Evolutionary conservation across 768 basidiomycete genomes (phyloP).

Genomic region (Pleurotus cornucopiae): DNA sequence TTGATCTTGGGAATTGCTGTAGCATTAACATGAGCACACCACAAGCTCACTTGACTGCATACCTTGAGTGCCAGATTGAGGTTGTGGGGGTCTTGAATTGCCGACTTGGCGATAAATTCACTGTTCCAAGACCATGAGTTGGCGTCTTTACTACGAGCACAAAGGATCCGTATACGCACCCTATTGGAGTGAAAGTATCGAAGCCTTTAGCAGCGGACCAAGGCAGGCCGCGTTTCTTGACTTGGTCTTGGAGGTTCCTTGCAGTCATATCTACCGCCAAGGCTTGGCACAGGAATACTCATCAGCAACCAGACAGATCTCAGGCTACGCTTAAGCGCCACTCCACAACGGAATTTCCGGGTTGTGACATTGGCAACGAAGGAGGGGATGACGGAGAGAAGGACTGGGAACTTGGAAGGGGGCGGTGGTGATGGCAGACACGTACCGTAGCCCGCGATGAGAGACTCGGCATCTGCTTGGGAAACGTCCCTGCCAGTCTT

Average conservation of each 20-base stretch:
- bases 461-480: slow-evolving; percentile 61
- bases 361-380: not conserved
- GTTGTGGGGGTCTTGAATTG: slow-evolving; percentile 68
- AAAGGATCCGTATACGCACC: slow-evolving; percentile 39
- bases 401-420: too few species aligned
- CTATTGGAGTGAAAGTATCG: slow-evolving; percentile 92
- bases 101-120: slow-evolving; percentile 74
- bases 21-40: too few species aligned
- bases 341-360: too few species aligned
- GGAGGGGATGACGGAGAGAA: not conserved
- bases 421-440: slow-evolving; percentile 7
- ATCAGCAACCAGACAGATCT: slow-evolving; percentile 2
- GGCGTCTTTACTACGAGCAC: not conserved
- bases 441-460: slow-evolving; percentile 92
- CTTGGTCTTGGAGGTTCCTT: slow-evolving; percentile 89
- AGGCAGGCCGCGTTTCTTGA: slow-evolving; percentile 91
- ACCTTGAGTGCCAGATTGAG: slow-evolving; percentile 77
- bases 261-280: slow-evolving; percentile 96
- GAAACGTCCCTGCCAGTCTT: slow-evolving; percentile 81
- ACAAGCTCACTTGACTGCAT: not conserved
- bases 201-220: slow-evolving; percentile 98
- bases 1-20: slow-evolving; percentile 57
- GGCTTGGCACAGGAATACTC: slow-evolving; percentile 40
- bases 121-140: slow-evolving; percentile 31
- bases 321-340: not conserved